Evolutionary conservation across 306 rosid species (phyloP).

Genomic region (Cucumis sativus): DNA sequence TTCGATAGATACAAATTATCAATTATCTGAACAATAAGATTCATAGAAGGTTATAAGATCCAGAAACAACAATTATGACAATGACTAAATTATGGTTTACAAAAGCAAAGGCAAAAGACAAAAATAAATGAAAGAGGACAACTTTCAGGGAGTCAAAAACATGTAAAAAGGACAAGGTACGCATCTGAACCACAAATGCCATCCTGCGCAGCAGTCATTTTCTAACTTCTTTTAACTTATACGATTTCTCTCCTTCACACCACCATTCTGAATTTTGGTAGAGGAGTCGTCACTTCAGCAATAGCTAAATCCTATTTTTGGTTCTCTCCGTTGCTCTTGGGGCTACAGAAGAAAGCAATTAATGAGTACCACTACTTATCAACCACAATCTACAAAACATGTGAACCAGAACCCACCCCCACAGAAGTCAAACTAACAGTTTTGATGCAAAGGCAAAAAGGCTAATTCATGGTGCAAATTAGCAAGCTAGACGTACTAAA

Average conservation of each 20-base stretch:
- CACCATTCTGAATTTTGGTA: slow-evolving; percentile 3
- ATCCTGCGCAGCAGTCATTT: slow-evolving; percentile 20
- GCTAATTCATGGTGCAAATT: not conserved
- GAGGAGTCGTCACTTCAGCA: slow-evolving; percentile 17
- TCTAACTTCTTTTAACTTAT: slow-evolving; percentile 15
- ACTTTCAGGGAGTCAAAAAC: slow-evolving; percentile 16
- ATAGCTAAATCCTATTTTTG: slow-evolving; percentile 43
- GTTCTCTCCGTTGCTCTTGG: slow-evolving; percentile 88
- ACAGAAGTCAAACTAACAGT: not conserved
- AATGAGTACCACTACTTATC: not conserved
- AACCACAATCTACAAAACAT: not conserved
- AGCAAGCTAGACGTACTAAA: not conserved
- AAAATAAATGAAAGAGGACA: slow-evolving; percentile 3
- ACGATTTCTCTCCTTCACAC: slow-evolving; percentile 7
- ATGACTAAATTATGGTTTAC: slow-evolving; percentile 25
- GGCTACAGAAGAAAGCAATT: slow-evolving; percentile 33
- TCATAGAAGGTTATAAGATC: slow-evolving; percentile 31
- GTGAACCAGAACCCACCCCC: not conserved
- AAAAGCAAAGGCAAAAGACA: slow-evolving; percentile 25
- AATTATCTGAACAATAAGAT: not conserved
- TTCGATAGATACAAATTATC: not conserved
- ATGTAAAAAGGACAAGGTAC: slow-evolving; percentile 20
- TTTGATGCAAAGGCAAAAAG: not conserved
- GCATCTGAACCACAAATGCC: slow-evolving; percentile 18
- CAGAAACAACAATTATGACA: slow-evolving; percentile 33